Base-by-base conservation (phyloP, 2,329 filamentous ascomycete genomes). In the Malbranchea cinnamomea region DNA sequence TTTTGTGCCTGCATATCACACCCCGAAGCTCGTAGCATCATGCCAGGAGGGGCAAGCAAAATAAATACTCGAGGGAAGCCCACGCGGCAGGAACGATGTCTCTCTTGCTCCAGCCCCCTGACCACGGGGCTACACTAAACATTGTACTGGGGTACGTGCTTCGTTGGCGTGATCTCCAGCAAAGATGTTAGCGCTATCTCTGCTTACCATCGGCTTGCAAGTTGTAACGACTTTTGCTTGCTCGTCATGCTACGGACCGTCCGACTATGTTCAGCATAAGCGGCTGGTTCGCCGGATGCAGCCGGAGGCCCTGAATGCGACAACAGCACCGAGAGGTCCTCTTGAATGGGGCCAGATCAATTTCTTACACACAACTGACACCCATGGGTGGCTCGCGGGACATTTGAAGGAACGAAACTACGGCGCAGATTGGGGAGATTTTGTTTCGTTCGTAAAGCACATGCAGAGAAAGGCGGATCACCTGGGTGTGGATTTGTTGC, bases 351-450 rank as follows among this genome's bases (percentile, higher is more conserved):
- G 71, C 2, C 67, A 75, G 45, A 49, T 75, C 41, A 75, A 75
- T 41, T 69, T 68, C 32, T 36, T 75, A 14, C 71, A 74, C 40
- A 74, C 68, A 2, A 72, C 68, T 2, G 69, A 74, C 37, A 71
- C 67, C 0, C 68, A 73, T 43, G 68, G 68, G 12, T 71, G 70
- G 70, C 56, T 74, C 11, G 65, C 68, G 41, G 67, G 68, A 3
- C 67, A 73, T 43, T 46, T 74, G 37, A 71, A 73, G 40, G 67
- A 75, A 49, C 56, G 61, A 41, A 74, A 72, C 42, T 75, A 74
- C 37, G 69, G 71, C 23, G 71, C 70, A 2, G 72, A 77, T 43
- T 76, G 71, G 68, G 72, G 72, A 14, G 72, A 77, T 46, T 74
- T 67, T 47, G 68, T 70, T 23, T 65, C 65, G 32, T 75, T 76